Evolutionary conservation across 2,329 filamentous ascomycete species (phyloP).

Genomic region (Colletotrichum sp.): DNA sequence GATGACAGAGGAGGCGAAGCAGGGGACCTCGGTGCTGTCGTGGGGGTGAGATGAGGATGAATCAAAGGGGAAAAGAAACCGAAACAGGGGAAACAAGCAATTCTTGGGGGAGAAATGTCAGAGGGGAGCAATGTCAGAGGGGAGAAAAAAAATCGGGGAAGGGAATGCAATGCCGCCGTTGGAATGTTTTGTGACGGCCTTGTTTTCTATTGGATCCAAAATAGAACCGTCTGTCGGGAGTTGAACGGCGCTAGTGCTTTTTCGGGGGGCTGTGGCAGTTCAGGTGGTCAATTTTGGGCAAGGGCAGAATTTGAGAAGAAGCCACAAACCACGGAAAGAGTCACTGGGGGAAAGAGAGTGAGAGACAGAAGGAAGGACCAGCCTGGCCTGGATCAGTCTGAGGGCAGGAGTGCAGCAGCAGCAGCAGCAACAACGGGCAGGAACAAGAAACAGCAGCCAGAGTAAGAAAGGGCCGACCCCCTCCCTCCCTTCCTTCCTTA

Average conservation of each 20-base stretch:
- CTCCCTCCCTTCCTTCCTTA: neutral
- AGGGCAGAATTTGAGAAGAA: neutral
- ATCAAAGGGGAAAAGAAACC: neutral
- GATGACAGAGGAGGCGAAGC: neutral
- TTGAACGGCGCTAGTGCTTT: neutral
- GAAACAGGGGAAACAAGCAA: slow-evolving; percentile 7
- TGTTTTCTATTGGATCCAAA: neutral
- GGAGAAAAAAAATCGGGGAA: neutral
- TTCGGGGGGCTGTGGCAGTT: slow-evolving; percentile 1
- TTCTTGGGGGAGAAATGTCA: neutral
- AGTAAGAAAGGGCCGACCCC: neutral
- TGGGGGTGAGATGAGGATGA: neutral
- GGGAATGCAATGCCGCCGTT: neutral
- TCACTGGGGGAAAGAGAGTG: neutral
- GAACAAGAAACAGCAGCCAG: neutral
- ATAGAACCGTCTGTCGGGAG: slow-evolving; percentile 12
- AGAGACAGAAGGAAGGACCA: neutral
- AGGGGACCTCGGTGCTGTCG: neutral
- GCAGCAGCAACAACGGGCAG: neutral
- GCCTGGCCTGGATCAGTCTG: neutral
- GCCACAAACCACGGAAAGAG: neutral
- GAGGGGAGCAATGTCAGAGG: neutral
- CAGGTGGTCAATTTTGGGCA: neutral
- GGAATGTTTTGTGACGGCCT: neutral
- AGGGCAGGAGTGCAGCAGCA: neutral